Base-by-base conservation (phyloP, 2,329 filamentous ascomycete species). In the Diaporthe vexans region DNA sequence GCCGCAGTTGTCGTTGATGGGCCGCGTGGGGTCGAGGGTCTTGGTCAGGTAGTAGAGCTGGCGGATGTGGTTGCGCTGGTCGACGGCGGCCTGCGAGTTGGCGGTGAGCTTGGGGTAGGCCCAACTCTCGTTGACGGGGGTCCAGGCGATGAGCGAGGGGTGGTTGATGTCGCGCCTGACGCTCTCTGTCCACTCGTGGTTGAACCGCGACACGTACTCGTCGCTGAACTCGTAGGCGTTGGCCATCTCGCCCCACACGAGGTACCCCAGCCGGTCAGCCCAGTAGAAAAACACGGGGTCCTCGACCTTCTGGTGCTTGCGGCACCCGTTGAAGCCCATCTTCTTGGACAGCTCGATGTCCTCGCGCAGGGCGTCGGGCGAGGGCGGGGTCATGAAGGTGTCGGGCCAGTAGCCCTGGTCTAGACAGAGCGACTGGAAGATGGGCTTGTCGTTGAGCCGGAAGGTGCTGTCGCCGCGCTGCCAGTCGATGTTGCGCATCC, bases 1-100 rank as follows among this genome's bases (percentile, higher is more conserved):
- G 46, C 92, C 92, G 77, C 91, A 93, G 81, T 94, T 93, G 80
- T 93, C 91, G 78, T 93, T 94, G 78, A 94, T 86, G 21, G 91
- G 91, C 8, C 92, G 84, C 0, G 89, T 92, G 1, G 89, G 86
- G 76, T 94, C 92, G 2, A 93, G 85, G 0, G 86, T 86, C 78
- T 84, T 93, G 13, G 92, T 93, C 73, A 88, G 80, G 77, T 91
- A 90, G 79, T 93, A 93, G 2, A 93, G 84, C 21, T 88, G 86
- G 26, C 91, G 88, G 63, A 93, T 87, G 77, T 93, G 92, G 78
- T 92, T 88, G 19, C 91, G 86, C 81, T 94, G 91, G 73, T 89
- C 85, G 9, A 86, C 82, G 70, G 85, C 88, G 59, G 87, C 85
- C 75, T 88, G 87, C 51, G 93, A 85, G 72, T 86, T 88, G 61